phyloP scores from a whole-genome alignment of 371 early-diverging fungal genomes.

The Mortierella sp. region DNA sequence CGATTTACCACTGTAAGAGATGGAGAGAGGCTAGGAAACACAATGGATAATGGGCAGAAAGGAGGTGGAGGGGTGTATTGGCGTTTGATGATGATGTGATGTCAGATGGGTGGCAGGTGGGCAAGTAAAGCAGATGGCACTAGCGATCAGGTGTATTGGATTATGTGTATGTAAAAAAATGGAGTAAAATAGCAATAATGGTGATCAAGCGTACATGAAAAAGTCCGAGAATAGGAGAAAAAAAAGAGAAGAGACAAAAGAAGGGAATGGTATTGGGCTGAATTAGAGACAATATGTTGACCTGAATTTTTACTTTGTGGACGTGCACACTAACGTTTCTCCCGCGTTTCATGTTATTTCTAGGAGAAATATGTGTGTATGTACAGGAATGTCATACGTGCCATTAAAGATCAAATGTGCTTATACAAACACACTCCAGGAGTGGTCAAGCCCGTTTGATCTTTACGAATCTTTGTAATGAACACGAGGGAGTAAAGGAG shows the following conservation, averaged over 20 bases:
- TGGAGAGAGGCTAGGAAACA: not conserved
- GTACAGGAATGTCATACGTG: slow-evolving; percentile 4
- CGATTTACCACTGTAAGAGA: not conserved
- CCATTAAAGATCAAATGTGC: not conserved
- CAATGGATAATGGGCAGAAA: not conserved
- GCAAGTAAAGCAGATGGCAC: not conserved
- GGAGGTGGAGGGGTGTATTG: not conserved
- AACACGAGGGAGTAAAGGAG: not conserved
- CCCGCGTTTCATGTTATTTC: slow-evolving; percentile 28
- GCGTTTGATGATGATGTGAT: not conserved
- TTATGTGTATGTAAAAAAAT: not conserved
- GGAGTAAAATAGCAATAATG: no score
- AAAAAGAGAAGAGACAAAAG: not conserved
- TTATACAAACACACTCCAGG: not conserved
- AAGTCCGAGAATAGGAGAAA: not conserved
- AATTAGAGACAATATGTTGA: not conserved
- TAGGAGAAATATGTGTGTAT: slow-evolving; percentile 1
- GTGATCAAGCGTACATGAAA: not conserved
- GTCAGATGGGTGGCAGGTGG: not conserved
- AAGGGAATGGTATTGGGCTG: not conserved
- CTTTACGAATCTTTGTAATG: not conserved
- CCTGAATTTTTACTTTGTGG: not conserved
- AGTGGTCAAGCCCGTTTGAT: slow-evolving; percentile 10
- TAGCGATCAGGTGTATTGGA: not conserved
- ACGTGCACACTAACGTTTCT: slow-evolving; percentile 12